Evolutionary conservation across 495 filamentous ascomycete species (phyloP), one percentile per base, ranked within the genome.

Genomic region (Usnea hakonensis): DNA sequence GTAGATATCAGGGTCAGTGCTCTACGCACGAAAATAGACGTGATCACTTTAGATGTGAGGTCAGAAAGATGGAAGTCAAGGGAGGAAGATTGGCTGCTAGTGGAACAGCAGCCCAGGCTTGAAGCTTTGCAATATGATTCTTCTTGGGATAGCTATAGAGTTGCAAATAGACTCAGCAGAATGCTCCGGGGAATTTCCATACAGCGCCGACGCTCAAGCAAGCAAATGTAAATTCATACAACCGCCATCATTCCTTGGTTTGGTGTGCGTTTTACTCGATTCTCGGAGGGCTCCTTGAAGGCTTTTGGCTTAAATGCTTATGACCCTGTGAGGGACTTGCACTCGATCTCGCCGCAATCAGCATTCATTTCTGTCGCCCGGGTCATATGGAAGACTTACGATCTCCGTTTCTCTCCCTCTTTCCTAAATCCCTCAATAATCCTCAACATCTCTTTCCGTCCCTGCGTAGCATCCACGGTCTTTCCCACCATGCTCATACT

Each of bases 401-500:
- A 88, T 75, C 90, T 79, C 64, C 91, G 76, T 64, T 86, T 79
- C 70, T 91, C 88, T 28, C 89, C 91, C 73, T 96, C 90, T 72
- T 89, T 89, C 38, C 90, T 78, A 67, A 90, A 82, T 6, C 76
- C 83, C 63, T 96, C 90, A 56, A 96, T 93, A 33, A 91, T 89
- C 70, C 81, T 85, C 61, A 93, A 74, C 80, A 99, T 97, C 69
- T 95, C 89, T 74, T 91, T 95, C 60, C 94, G 74, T 19, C 87
- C 88, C 3, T 82, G 82, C 14, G 68, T 67, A 13, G 90, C 90
- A 78, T 97, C 88, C 40, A 97, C 81, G 65, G 84, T 80, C 68
- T 87, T 88, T 16, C 87, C 87, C 0, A 82, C 85, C 79, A 99
- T 87, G 64, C 86, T 91, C 92, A 97, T 97, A 65, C 84, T 90